These are phyloP conservation scores for Asterophora parasitica DNA, from an alignment of 768 basidiomycete genomes.

Conservation along the genomic window DNA sequence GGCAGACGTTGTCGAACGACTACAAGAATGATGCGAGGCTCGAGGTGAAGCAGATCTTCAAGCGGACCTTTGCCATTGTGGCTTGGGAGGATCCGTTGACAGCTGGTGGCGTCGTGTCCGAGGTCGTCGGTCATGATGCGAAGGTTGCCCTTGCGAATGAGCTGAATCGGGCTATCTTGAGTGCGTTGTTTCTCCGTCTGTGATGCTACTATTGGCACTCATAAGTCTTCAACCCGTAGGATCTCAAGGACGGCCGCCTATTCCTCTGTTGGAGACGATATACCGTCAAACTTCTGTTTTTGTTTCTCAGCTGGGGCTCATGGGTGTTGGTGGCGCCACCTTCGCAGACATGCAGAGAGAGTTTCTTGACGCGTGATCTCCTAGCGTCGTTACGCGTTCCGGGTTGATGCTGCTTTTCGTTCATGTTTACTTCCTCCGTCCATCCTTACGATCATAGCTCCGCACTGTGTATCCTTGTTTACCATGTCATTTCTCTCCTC, in stretches of 20 bases:
- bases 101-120: constrained; percentile 59
- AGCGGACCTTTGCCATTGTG: constrained; percentile 73
- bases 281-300: constrained; percentile 72
- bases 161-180: constrained; percentile 77
- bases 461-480: neutral
- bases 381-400: neutral
- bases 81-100: constrained; percentile 73
- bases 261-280: constrained; percentile 68
- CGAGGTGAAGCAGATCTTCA: constrained; percentile 62
- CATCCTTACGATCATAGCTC: neutral
- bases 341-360: constrained; percentile 79
- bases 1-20: constrained; percentile 63
- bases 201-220: neutral
- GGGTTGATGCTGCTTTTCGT: neutral
- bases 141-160: constrained; percentile 66
- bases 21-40: constrained; percentile 60
- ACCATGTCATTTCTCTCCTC: neutral
- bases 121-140: constrained; percentile 64
- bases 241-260: constrained; percentile 70
- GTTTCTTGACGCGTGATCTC: constrained; percentile 46
- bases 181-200: constrained; percentile 36
- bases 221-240: constrained; percentile 34
- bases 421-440: neutral
- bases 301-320: constrained; percentile 64
- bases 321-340: constrained; percentile 73